Percentiles rank a stretch among this genome's conserved stretches.
phyloP scores from a whole-genome alignment of 495 filamentous ascomycete species.

The Annulohypoxylon bovei region DNA sequence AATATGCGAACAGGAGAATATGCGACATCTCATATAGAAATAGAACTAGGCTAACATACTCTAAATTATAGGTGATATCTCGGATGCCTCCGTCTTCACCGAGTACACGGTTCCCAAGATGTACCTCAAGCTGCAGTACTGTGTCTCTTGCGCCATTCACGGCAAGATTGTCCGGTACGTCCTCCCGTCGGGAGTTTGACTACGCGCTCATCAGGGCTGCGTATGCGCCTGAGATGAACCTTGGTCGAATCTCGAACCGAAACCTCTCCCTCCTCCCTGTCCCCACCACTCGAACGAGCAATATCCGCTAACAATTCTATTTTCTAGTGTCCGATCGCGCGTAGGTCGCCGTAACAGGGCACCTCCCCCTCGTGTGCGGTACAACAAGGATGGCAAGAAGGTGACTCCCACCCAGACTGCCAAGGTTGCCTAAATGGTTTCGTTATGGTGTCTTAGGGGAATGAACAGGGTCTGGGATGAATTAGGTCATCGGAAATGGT shows the following conservation, averaged over 20 bases:
- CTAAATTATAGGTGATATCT: slow-evolving; percentile 90
- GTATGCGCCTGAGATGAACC: slow-evolving; percentile 67
- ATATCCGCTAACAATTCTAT: slow-evolving; percentile 48
- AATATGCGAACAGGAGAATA: not conserved
- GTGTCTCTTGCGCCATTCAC: slow-evolving; percentile 99
- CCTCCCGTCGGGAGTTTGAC: slow-evolving; percentile 49
- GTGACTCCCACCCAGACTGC: slow-evolving; percentile 83
- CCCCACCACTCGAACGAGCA: slow-evolving; percentile 9
- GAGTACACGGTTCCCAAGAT: slow-evolving; percentile 99
- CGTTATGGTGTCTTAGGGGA: slow-evolving; percentile 41
- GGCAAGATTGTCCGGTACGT: slow-evolving; percentile 99
- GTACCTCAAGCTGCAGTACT: slow-evolving; percentile 99
- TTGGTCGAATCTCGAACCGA: slow-evolving; percentile 63
- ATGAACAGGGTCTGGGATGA: slow-evolving; percentile 39
- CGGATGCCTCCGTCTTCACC: slow-evolving; percentile 97
- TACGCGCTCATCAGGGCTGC: slow-evolving; percentile 45
- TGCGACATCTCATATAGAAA: not conserved
- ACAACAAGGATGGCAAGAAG: slow-evolving; percentile 99
- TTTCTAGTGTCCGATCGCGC: slow-evolving; percentile 89
- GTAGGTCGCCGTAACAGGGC: slow-evolving; percentile 98
- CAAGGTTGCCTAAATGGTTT: slow-evolving; percentile 52
- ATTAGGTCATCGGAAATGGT: slow-evolving; percentile 46
- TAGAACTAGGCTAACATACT: not conserved
- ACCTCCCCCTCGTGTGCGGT: slow-evolving; percentile 93
- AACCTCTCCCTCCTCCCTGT: slow-evolving; percentile 26